Evolutionary conservation across 2,329 filamentous ascomycete genomes (phyloP), one percentile per base, ranked within the genome.

Genomic region (Ustilaginoidea virens): DNA sequence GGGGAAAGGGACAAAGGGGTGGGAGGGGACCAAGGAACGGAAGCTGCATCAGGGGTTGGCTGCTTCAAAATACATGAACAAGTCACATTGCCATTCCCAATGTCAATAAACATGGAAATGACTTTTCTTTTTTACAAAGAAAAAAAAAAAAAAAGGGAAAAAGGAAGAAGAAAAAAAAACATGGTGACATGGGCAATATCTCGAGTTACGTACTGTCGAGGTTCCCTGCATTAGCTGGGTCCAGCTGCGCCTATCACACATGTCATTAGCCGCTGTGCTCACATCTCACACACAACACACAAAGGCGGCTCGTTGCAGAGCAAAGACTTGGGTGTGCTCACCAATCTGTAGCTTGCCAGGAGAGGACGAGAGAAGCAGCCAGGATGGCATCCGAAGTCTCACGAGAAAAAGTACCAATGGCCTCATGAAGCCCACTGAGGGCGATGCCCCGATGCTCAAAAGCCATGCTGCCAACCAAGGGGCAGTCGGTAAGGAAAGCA

Each of bases 331-430:
- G n/a, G n/a, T 27, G 14, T 16, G 32, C 76, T 63, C 67, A 92
- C 87, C 86, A 96, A 60, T 96, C 87, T 35, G 78, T 90, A 32
- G 83, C 81, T 59, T 96, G 87, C 86, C 90, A 96, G 21, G 86
- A 92, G 28, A 98, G 67, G 27, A 96, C 69, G 25, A 94, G 73
- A 16, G 87, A 94, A 18, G 86, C 82, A 16, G 86, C 87, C 31
- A 98, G 67, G 36, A 94, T 77, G 24, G 86, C 85, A 55, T 98
- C 87, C 2, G 83, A 87, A 36, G 85, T 92, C 29, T 79, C 74
- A 42, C 74, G 74, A 3, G 80, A 92, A 54, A 96, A 94, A 13
- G 69, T 67, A 25, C 75, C 73, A 41, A 96, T 86, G 17, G 85
- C 83, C 46, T 86, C 79, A 46, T 93, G 83, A 27, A 96, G 60